Conservation (phyloP, 495 filamentous ascomycete species). For the Aspergillus ostianus region DNA sequence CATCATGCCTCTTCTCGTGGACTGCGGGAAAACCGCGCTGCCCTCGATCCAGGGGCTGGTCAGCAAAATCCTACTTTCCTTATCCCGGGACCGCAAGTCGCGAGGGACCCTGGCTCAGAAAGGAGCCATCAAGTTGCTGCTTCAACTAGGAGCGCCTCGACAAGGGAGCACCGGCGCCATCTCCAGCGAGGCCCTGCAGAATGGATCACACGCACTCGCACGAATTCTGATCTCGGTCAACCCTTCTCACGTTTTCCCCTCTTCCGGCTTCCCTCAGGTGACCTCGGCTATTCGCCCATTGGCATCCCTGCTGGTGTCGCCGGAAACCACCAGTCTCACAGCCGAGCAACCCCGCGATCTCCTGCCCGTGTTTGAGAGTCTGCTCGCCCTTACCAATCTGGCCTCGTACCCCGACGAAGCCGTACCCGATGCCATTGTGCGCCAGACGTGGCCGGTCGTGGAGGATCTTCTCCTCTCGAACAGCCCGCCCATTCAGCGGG, state of each 20-base stretch:
- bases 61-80: slow-evolving; percentile 67
- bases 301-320: slow-evolving; percentile 61
- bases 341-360: slow-evolving; percentile 69
- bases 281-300: slow-evolving; percentile 79
- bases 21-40: slow-evolving; percentile 59
- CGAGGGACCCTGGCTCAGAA: slow-evolving; percentile 83
- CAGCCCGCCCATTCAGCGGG: slow-evolving; percentile 75
- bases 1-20: slow-evolving; percentile 69
- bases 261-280: slow-evolving; percentile 67
- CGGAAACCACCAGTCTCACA: slow-evolving; percentile 38
- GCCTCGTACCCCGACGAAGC: slow-evolving; percentile 72
- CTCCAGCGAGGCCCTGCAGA: slow-evolving; percentile 49
- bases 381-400: slow-evolving; percentile 91
- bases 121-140: slow-evolving; percentile 81
- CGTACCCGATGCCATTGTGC: slow-evolving; percentile 68
- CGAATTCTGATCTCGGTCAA: slow-evolving; percentile 88
- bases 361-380: slow-evolving; percentile 83
- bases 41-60: slow-evolving; percentile 70
- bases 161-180: slow-evolving; percentile 39
- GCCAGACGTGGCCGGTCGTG: slow-evolving; percentile 65
- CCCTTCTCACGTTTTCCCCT: slow-evolving; percentile 79
- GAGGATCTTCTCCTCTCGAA: slow-evolving; percentile 80
- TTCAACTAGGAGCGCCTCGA: slow-evolving; percentile 62
- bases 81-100: slow-evolving; percentile 68
- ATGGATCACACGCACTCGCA: slow-evolving; percentile 82